A percentile compares a stretch with the other conserved stretches of the same genome.
Evolutionary conservation across 129 eudicot species (phyloP).

Genomic region (Tanacetum coccineum): DNA sequence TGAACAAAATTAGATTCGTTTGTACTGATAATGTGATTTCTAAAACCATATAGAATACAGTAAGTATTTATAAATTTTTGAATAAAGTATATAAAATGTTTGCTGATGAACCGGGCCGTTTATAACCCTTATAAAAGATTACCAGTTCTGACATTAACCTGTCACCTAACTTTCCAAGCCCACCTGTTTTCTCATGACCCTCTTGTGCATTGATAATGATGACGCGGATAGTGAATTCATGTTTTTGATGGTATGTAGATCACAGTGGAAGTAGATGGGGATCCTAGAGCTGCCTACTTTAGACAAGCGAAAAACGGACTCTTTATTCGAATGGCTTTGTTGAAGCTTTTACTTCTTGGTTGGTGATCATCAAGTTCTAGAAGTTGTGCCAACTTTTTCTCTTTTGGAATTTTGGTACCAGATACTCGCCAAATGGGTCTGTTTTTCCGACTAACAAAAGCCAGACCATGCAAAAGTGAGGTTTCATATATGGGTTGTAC

Average conservation of each 20-base stretch:
- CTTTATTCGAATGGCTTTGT: slow-evolving; percentile 87
- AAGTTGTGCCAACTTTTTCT: slow-evolving; percentile 4
- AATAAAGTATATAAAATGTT: no score
- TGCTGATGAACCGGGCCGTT: no score
- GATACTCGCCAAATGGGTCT: background rate
- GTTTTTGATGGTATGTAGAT: slow-evolving; percentile 40
- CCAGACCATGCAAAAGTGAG: no score
- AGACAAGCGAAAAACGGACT: slow-evolving; percentile 98
- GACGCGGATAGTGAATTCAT: background rate
- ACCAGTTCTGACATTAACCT: no score
- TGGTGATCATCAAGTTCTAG: slow-evolving; percentile 44
- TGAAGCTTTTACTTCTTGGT: slow-evolving; percentile 92
- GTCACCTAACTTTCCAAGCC: no score
- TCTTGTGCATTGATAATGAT: background rate
- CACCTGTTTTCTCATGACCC: background rate
- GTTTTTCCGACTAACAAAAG: background rate
- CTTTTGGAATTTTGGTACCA: background rate
- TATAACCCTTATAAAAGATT: no score
- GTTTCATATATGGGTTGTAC: no score
- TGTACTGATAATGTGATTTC: no score
- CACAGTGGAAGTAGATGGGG: slow-evolving; percentile 85
- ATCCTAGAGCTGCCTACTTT: slow-evolving; percentile 98
- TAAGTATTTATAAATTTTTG: no score
- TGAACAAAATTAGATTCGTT: no score
- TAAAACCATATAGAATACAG: no score